Conservation (phyloP, 352 stramenopile species). For the Phytophthora sojae region DNA sequence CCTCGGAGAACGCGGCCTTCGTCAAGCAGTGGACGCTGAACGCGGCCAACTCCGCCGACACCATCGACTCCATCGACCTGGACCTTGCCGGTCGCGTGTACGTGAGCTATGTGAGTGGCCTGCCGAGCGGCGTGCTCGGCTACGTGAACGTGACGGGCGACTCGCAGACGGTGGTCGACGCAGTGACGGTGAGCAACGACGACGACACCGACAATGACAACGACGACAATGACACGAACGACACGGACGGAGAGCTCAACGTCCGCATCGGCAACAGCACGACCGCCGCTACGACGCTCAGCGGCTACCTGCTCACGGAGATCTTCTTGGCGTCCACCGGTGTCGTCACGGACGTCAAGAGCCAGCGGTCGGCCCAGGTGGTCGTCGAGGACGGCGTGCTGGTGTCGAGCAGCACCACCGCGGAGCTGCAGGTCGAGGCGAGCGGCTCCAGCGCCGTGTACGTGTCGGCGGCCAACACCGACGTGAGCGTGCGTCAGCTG, state of each 20-base stretch:
- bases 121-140: constrained; percentile 35
- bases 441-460: constrained; percentile 41
- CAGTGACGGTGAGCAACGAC: constrained; percentile 32
- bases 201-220: constrained; percentile 19
- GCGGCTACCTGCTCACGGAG: constrained; percentile 43
- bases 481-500: constrained; percentile 32
- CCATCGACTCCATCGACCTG: constrained; percentile 38
- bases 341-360: constrained; percentile 40
- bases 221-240: constrained; percentile 24
- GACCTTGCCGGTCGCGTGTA: constrained; percentile 37
- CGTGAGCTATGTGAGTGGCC: constrained; percentile 33
- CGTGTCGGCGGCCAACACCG: constrained; percentile 27
- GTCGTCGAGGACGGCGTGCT: constrained; percentile 42
- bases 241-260: constrained; percentile 31
- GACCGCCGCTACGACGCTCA: constrained; percentile 14
- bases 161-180: constrained; percentile 36
- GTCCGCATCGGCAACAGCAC: constrained; percentile 32
- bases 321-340: constrained; percentile 33
- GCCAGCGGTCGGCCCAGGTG: constrained; percentile 30
- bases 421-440: constrained; percentile 37
- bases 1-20: constrained; percentile 27
- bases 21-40: constrained; percentile 47
- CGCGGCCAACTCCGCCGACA: constrained; percentile 9
- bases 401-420: constrained; percentile 28
- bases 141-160: constrained; percentile 50